Evolutionary conservation across 768 basidiomycete genomes (phyloP), one percentile per base, ranked within the genome.

Genomic region (Psilocybe cyanescens): DNA sequence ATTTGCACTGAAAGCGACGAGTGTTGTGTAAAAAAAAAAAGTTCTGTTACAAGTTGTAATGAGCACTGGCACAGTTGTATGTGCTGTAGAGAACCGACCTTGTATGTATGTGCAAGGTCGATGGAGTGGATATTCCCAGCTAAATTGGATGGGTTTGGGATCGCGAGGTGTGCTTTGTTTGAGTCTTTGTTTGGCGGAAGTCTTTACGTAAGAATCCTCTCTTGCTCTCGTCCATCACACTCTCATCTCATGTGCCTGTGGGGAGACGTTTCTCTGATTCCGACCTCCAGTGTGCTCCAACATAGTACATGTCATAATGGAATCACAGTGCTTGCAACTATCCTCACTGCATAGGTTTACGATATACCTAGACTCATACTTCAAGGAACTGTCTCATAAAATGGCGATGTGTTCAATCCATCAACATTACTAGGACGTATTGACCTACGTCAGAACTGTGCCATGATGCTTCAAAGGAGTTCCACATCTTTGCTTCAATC

Each of bases 1-100:
- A 87, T 87, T 65, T 68, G 67, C 75, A 77, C 76, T 74, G 60
- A 67, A 64, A 66, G 64, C 57, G 61, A 53, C 66, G 70, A 71
- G 72, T 68, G 65, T 62, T 59, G 68, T 61, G 58, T 30, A 11
- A 11, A 37, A 60, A 73, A 75, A 72, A 73, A 75, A 72, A 74
- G 62, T 55, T 47, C 60, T 53, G 55, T n/a, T 51, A 57, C 58
- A 50, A 49, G 60, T 30, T 47, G 44, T 58, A 50, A 60, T 65
- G 59, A 62, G 53, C 60, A 16, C 54, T 58, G 12, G 48, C 60
- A 56, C 30, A 37, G 47, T 30, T 41, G 55, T 45, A 59, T 31
- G 30, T 19, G 16, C 44, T 57, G 60, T 41, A 33, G 35, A 50
- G 47, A 29, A 60, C 68, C 57, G 59, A 73, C 73, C 63, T 70